Percentiles rank a stretch among this genome's conserved stretches.
These are phyloP conservation scores for Scedosporium minutisporum DNA, from an alignment of 2,329 filamentous ascomycete species.

Conservation along the genomic window DNA sequence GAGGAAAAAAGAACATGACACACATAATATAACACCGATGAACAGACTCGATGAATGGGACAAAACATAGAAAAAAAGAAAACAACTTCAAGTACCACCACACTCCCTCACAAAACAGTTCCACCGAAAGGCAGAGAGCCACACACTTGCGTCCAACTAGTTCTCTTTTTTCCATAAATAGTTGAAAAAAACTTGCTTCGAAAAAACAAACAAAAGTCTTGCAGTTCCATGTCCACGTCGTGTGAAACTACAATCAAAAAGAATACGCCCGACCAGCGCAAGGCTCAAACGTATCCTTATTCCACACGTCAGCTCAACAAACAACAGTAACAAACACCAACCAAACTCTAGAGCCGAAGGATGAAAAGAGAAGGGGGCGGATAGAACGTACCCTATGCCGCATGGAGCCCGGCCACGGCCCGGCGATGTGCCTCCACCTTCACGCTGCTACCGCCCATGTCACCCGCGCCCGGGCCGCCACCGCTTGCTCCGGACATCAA, in stretches of 20 bases:
- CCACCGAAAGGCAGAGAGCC: no score
- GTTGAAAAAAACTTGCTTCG: no score
- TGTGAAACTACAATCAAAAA: no score
- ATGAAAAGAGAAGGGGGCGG: not conserved
- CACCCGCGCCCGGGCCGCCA: not conserved
- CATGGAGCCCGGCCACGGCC: not conserved
- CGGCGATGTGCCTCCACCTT: not conserved
- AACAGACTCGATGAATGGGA: no score
- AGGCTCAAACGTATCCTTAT: not conserved
- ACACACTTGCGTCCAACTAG: no score
- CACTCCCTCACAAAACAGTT: no score
- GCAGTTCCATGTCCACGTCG: no score
- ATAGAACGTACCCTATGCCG: not conserved
- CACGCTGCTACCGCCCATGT: not conserved
- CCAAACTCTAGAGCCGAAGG: not conserved
- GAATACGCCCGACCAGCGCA: no score
- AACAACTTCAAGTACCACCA: no score
- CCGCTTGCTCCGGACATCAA: not conserved
- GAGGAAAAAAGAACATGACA: not conserved
- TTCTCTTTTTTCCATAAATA: no score
- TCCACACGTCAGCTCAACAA: not conserved
- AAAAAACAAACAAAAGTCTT: no score
- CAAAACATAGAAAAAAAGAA: no score
- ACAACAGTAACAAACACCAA: not conserved
- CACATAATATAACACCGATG: not conserved